A percentile compares a stretch with the other conserved stretches of the same genome.
Conservation (phyloP, 139 green algal species). For the Auxenochlorella protothecoides region DNA sequence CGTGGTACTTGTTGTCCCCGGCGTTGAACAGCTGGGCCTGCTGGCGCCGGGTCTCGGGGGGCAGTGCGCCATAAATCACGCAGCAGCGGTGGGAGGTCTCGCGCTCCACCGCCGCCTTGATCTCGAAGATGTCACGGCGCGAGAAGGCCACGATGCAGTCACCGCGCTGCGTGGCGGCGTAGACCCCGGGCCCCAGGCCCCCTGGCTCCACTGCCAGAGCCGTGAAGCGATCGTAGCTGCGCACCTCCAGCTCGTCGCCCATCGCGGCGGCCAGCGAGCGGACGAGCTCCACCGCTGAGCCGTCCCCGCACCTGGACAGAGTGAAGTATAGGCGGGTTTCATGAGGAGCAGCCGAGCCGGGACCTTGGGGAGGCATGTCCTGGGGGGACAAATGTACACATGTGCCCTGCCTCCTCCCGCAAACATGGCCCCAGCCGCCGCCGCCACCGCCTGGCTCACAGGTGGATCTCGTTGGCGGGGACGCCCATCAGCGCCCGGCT, state of each 20-base stretch:
- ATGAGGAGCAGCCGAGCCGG: too few species aligned
- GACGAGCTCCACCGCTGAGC: slow-evolving; percentile 66
- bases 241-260: slow-evolving; percentile 55
- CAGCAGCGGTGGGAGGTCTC: slow-evolving; percentile 29
- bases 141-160: slow-evolving; percentile 94
- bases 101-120: slow-evolving; percentile 55
- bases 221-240: slow-evolving; percentile 21
- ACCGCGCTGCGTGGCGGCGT: slow-evolving; percentile 48
- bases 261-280: slow-evolving; percentile 37
- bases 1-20: slow-evolving; percentile 43
- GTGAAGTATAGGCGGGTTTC: not conserved
- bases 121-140: slow-evolving; percentile 60
- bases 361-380: too few species aligned
- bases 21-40: slow-evolving; percentile 89
- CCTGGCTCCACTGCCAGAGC: slow-evolving; percentile 20
- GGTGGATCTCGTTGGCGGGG: slow-evolving; percentile 75
- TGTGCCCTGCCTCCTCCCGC: too few species aligned
- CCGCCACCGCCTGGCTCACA: slow-evolving; percentile 43
- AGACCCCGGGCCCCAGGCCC: slow-evolving; percentile 2
- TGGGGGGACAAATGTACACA: too few species aligned
- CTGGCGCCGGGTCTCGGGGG: slow-evolving; percentile 66
- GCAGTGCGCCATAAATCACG: slow-evolving; percentile 83
- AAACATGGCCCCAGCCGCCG: too few species aligned
- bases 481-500: slow-evolving; percentile 82
- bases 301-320: slow-evolving; percentile 60